Evolutionary conservation across 2,329 filamentous ascomycete species (phyloP).

Genomic region (Sarocladiaceae sp.): DNA sequence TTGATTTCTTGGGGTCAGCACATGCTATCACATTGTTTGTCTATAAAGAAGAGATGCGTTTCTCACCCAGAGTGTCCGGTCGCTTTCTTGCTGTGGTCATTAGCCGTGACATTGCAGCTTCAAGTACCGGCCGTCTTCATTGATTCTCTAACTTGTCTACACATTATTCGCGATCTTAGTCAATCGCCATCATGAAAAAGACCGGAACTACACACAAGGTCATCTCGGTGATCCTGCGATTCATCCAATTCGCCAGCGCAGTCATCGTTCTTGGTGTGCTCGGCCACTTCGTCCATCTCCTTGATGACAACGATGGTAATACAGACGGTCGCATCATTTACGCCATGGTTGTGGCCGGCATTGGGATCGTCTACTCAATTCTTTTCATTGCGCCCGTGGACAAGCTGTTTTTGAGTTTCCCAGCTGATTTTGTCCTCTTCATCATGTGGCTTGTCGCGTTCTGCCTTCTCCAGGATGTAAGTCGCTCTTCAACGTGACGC

Average conservation of each 20-base stretch:
- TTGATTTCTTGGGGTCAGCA: neutral
- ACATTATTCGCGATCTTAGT: neutral
- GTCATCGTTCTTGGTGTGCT: constrained; percentile 22
- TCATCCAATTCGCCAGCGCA: constrained; percentile 15
- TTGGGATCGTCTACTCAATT: constrained; percentile 21
- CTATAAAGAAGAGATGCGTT: too few relatives aligned
- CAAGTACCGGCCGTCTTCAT: neutral
- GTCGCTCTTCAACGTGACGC: too few relatives aligned
- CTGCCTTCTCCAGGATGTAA: constrained; percentile 19
- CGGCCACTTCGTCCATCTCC: constrained; percentile 16
- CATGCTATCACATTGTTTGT: neutral
- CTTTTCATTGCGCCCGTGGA: constrained; percentile 18
- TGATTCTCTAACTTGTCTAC: neutral
- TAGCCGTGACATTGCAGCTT: neutral
- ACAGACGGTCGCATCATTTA: constrained; percentile 19
- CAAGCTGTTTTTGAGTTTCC: constrained; percentile 18
- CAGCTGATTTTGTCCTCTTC: constrained; percentile 21
- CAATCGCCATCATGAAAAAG: constrained; percentile 5
- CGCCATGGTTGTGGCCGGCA: constrained; percentile 20
- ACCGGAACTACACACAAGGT: constrained; percentile 17
- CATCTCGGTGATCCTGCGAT: constrained; percentile 16
- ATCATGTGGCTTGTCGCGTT: constrained; percentile 24
- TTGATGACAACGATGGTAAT: constrained; percentile 11
- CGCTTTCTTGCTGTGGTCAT: too few relatives aligned
- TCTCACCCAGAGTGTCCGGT: too few relatives aligned